Conservation (phyloP, 148 eudicot genomes). For the Rhododendron ovatum region DNA sequence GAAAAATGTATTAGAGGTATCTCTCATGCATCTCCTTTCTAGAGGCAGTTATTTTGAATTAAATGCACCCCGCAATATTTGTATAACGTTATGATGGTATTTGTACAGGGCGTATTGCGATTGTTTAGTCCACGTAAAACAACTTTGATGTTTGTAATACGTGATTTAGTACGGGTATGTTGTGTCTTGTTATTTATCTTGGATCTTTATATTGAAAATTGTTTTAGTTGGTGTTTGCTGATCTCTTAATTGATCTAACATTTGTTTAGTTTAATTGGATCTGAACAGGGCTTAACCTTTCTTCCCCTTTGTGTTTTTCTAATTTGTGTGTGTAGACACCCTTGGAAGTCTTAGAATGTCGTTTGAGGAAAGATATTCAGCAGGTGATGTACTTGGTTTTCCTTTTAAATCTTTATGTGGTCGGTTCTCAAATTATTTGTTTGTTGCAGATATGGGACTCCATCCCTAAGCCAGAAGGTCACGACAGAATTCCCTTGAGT, state of each 20-base stretch:
- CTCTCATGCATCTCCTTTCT: neutral
- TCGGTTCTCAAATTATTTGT: conserved; percentile 5
- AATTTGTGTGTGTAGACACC: conserved; percentile 55
- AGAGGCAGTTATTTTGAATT: neutral
- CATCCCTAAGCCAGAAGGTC: conserved; percentile 93
- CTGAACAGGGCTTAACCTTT: neutral
- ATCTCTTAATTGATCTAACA: neutral
- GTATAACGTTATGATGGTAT: neutral
- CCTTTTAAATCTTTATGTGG: neutral
- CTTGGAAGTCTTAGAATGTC: conserved; percentile 81
- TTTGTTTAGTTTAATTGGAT: neutral
- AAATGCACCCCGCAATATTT: neutral
- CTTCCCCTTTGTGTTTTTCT: neutral
- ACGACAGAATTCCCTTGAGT: conserved; percentile 73
- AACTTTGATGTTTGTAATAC: conserved; percentile 63
- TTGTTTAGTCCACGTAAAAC: conserved; percentile 95
- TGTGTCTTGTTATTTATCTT: neutral
- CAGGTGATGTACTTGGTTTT: conserved; percentile 46
- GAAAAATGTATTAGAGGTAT: conserved; percentile 95
- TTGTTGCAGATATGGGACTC: conserved; percentile 83
- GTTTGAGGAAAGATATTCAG: conserved; percentile 85
- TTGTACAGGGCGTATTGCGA: conserved; percentile 87
- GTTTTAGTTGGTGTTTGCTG: neutral
- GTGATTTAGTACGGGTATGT: neutral
- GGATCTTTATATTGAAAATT: neutral